These are phyloP conservation scores for Myochromella boudieri DNA, from an alignment of 768 basidiomycete species.

Conservation along the genomic window DNA sequence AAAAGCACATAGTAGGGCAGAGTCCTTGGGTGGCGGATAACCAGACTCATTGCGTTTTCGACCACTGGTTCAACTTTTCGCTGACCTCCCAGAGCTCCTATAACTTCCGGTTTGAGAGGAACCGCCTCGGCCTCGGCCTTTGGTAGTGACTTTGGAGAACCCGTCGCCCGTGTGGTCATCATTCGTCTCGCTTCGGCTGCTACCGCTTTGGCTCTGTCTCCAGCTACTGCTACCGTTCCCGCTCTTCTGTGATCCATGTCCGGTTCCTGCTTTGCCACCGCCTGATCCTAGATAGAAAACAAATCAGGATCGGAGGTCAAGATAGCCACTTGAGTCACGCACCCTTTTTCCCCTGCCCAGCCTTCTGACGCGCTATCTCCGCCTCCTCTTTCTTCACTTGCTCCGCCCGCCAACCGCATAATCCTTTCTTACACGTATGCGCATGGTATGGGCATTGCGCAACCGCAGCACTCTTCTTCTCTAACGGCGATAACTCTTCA, in stretches of 20 bases:
- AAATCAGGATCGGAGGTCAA: neutral
- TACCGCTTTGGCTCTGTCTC: constrained; percentile 12
- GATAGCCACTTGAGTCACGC: neutral
- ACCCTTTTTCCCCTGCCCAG: constrained; percentile 3
- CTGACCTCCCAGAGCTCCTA: no score
- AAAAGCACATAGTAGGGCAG: no score
- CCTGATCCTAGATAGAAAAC: neutral
- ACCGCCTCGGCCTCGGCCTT: no score
- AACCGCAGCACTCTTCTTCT: constrained; percentile 12
- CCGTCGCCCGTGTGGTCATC: constrained; percentile 6
- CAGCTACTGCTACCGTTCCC: no score
- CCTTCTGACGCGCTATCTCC: constrained; percentile 4
- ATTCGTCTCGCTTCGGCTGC: constrained; percentile 4
- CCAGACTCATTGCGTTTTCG: no score
- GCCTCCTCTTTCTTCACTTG: constrained; percentile 24
- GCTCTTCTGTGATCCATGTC: no score
- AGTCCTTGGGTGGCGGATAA: no score
- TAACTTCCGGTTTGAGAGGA: no score
- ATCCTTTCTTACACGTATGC: constrained; percentile 35
- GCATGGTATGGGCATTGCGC: constrained; percentile 30
- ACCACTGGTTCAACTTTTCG: no score
- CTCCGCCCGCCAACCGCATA: constrained; percentile 32
- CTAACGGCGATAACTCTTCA: constrained; percentile 11
- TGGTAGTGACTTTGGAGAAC: constrained; percentile 5
- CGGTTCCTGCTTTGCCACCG: constrained; percentile 2